Evolutionary conservation across 768 basidiomycete genomes (phyloP), one percentile per base, ranked within the genome.

Genomic region (Suillus subaureus): DNA sequence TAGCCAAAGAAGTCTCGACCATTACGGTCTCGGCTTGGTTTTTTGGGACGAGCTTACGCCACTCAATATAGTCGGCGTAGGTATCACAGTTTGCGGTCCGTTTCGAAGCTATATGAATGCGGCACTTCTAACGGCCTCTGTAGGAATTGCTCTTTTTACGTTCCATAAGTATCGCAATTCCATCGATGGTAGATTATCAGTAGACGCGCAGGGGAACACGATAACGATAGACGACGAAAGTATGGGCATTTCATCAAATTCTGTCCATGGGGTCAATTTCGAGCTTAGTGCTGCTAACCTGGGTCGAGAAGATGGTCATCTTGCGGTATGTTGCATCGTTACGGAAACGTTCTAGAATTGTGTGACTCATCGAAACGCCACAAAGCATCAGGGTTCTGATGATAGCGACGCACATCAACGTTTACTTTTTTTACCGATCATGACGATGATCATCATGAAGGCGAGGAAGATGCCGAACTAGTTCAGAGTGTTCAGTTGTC

Each of bases 1-100:
- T 99, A 69, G 97, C 96, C 64, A 99, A 99, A 74, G 97, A 99
- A 79, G 95, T 99, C 63, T 89, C 95, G 26, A 98, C 97, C 16
- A 99, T 99, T 79, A 87, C 90, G 45, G 86, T 96, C 52, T 92
- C 97, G 21, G 90, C 96, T 2, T 92, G 94, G 90, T 84, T 95
- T 70, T 99, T 98, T 78, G 94, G 93, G 97, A 99, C 79, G 82
- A 90, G 72, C 82, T 99, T 64, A 98, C 96, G 4, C 89, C 91
- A 58, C 83, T 99, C 65, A 99, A 99, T 73, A 88, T 96, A 71
- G 87, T 88, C 63, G 97, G 97, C 37, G 93, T 96, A 37, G 86
- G 82, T 23, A 91, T 99, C 71, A 96, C 97, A 16, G 83, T 94
- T 67, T 90, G 87, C 72, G 96, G 96, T 97, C 71, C 68, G 92